A percentile compares a stretch with the other conserved stretches of the same genome.
These are phyloP conservation scores for Mycena filopes DNA, from an alignment of 768 basidiomycete species.

Conservation along the genomic window DNA sequence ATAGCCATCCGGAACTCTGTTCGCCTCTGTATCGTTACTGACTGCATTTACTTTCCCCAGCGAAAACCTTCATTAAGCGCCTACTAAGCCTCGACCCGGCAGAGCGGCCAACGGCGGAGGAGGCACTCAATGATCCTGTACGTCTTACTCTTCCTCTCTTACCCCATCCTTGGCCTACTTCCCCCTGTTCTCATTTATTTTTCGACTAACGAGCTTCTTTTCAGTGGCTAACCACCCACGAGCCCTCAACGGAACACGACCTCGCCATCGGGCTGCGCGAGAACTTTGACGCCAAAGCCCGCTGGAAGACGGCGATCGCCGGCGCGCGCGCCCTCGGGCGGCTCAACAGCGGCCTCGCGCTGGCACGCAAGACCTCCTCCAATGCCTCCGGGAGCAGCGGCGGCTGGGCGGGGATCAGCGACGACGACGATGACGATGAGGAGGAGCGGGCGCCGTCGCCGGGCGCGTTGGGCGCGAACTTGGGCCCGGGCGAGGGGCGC, in stretches of 20 bases:
- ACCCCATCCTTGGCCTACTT: neutral
- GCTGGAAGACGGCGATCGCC: conserved; percentile 79
- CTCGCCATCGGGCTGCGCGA: conserved; percentile 78
- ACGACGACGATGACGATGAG: conserved; percentile 49
- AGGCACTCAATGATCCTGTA: conserved; percentile 77
- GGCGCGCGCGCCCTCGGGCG: conserved; percentile 56
- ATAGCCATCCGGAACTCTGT: too few relatives aligned
- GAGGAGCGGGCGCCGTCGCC: conserved; percentile 29
- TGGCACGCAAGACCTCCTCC: conserved; percentile 46
- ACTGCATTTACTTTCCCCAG: conserved; percentile 49
- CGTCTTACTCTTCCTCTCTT: conserved; percentile 35
- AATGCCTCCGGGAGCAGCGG: conserved; percentile 36
- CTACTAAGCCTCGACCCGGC: conserved; percentile 79
- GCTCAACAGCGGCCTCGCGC: conserved; percentile 42
- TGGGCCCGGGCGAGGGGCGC: too few relatives aligned
- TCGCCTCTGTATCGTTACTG: too few relatives aligned
- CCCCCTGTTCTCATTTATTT: neutral
- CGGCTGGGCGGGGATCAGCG: conserved; percentile 45
- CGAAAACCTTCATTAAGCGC: conserved; percentile 83
- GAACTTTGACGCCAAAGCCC: conserved; percentile 80
- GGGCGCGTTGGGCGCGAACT: neutral
- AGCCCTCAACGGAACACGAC: conserved; percentile 78
- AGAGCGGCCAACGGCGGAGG: conserved; percentile 75
- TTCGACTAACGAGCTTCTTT: neutral
- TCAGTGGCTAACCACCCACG: conserved; percentile 80